Conservation (phyloP, 805 yeast species). For the Teunomyces pallodes region DNA sequence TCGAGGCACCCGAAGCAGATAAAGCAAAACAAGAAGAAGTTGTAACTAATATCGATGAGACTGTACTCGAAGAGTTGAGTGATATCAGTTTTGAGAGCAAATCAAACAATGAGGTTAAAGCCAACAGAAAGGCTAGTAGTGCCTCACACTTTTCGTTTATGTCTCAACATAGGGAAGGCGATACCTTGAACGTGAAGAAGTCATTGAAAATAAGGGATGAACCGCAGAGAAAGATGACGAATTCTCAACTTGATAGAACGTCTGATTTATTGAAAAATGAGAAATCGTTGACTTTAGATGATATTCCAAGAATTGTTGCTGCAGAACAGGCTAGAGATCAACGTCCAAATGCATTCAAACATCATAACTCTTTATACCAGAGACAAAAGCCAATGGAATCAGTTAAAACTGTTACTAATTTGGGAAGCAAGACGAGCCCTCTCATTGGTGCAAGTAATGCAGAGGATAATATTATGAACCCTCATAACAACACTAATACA, state of each 20-base stretch:
- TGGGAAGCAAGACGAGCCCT: slow-evolving; percentile 7
- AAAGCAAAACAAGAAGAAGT: slow-evolving; percentile 29
- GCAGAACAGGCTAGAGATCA: slow-evolving; percentile 94
- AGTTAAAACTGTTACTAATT: slow-evolving; percentile 16
- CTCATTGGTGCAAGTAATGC: slow-evolving; percentile 10
- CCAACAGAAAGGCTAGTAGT: slow-evolving; percentile 16
- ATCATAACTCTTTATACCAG: slow-evolving; percentile 54
- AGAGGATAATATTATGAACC: slow-evolving; percentile 9
- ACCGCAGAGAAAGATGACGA: slow-evolving; percentile 34
- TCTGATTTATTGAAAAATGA: slow-evolving; percentile 74
- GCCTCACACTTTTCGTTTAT: slow-evolving; percentile 30
- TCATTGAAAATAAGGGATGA: slow-evolving; percentile 34
- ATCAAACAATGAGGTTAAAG: not conserved
- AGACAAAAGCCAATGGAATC: slow-evolving; percentile 28
- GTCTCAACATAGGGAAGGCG: slow-evolving; percentile 23
- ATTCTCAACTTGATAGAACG: slow-evolving; percentile 53
- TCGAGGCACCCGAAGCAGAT: slow-evolving; percentile 60
- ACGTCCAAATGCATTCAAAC: slow-evolving; percentile 88
- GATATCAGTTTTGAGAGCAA: slow-evolving; percentile 9
- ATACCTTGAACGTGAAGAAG: slow-evolving; percentile 23
- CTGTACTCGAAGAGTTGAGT: slow-evolving; percentile 13
- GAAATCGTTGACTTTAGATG: slow-evolving; percentile 87
- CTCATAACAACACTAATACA: not conserved
- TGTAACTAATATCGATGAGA: slow-evolving; percentile 12
- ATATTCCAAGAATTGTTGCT: slow-evolving; percentile 94